Base-by-base conservation (phyloP, 2,329 filamentous ascomycete genomes). In the Ophiostoma fasciatum region DNA sequence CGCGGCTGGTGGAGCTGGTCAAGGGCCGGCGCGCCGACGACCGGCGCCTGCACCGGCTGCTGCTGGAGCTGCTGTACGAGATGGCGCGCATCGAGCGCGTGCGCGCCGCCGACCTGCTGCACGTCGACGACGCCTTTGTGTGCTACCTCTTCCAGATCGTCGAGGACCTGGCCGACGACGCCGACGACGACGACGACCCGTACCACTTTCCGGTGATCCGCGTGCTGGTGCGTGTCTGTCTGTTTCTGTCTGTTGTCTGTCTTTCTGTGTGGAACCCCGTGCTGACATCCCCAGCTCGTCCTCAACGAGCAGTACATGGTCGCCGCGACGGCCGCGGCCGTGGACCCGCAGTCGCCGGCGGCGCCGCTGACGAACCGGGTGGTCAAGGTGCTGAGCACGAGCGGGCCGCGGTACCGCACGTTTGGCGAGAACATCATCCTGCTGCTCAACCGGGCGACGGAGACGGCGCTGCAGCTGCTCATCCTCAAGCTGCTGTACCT, bases 261-360 rank as follows among this genome's bases (percentile, higher is more conserved):
- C n/a, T n/a, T n/a, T n/a, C n/a, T n/a, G n/a, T n/a, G n/a, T n/a
- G n/a, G n/a, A n/a, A n/a, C n/a, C n/a, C n/a, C n/a, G n/a, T n/a
- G 18, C 14, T 19, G 17, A 19, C 18, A 13, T 9, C 4, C 20
- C 34, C 45, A 93, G 83, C 71, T 98, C 48, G 87, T 96, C 20
- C 61, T 98, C 45, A 98, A 98, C 57, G 90, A 98, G 57, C 90
- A 98, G 58, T 98, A 94, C 58, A 93, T 98, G 82, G 77, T 96
- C 37, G 66, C 74, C 15, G 72, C 64, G 47, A 81, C 68, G 41
- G 71, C 65, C 21, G 55, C 63, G 4, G 58, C 58, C 15, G 51
- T 53, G 23, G 58, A 63, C 26, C 52, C 61, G 13, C 51, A 50
- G 28, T 56, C 54, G 18, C 54, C 55, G 11, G 44, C 62, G 9